Conservation (phyloP, 2,329 filamentous ascomycete genomes). For the Plenodomus lindquistii region DNA sequence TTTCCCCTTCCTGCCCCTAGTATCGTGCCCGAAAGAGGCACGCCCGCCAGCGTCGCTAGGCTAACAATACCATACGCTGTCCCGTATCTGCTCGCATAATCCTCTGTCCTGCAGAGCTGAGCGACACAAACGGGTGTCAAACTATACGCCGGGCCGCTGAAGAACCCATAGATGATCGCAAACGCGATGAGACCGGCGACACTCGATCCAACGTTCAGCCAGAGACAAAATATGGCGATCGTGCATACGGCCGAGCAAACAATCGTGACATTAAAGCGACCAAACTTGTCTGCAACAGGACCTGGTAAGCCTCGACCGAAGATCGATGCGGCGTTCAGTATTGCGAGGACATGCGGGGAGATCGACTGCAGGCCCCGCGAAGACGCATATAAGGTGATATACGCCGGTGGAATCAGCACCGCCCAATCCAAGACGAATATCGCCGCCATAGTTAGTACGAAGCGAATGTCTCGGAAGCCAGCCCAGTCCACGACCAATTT, state of each 20-base stretch:
- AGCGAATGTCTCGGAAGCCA: conserved; percentile 1
- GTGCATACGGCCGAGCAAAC: conserved; percentile 16
- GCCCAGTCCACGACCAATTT: neutral
- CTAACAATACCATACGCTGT: conserved; percentile 54
- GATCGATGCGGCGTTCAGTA: conserved; percentile 37
- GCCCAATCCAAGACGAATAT: conserved; percentile 42
- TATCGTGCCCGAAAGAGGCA: conserved; percentile 57
- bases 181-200: conserved; percentile 35
- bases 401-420: conserved; percentile 34
- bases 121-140: conserved; percentile 48
- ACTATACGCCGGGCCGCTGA: conserved; percentile 44
- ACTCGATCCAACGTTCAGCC: conserved; percentile 3
- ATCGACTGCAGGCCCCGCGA: neutral
- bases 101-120: conserved; percentile 45
- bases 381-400: conserved; percentile 31
- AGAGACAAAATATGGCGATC: conserved; percentile 23
- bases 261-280: conserved; percentile 36
- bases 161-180: conserved; percentile 46
- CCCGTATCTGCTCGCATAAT: conserved; percentile 53
- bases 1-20: conserved; percentile 43
- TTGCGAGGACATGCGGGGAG: conserved; percentile 18
- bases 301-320: conserved; percentile 36
- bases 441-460: conserved; percentile 24
- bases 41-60: conserved; percentile 55
- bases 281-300: conserved; percentile 33